Evolutionary conservation across 805 yeast species (phyloP), one percentile per base, ranked within the genome.

Genomic region (Candida nemodendra): DNA sequence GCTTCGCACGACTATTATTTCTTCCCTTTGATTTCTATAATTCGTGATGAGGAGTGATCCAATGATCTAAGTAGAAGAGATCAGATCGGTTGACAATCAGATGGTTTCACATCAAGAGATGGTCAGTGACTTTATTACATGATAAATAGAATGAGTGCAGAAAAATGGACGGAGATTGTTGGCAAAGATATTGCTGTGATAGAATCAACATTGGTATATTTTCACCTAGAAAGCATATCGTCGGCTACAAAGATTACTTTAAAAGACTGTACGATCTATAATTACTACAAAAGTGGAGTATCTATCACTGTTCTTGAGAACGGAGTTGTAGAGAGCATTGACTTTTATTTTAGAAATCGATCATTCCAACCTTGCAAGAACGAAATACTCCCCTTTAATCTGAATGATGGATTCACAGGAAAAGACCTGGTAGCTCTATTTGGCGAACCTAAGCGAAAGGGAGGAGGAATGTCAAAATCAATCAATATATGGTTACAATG

Each of bases 401-500:
- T 65, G 2, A 30, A 35, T 1, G 13, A 34, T 1, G 32, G 34
- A 1, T 32, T 43, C 4, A 61, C 63, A 0, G 71, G 65, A 2
- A 50, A 47, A 33, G 44, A 50, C 2, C 37, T 68, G 3, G 61
- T 68, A 4, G 52, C 49, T 15, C 41, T 15, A 26, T 57, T 62
- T 36, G 72, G 72, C 1, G 73, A 68, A 38, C 73, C 73, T 0
- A 9, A 41, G 11, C 67, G 65, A 33, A 68, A 68, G 44, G 71
- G 71, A 3, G 71, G 72, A n/a, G 72, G 72, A 0, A 23, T 51
- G 8, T 27, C 41, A 8, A 34, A 45, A 5, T 51, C 50, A n/a
- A 56, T 66, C 32, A 62, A 64, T 28, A 62, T 68, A 7, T 68
- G 73, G 73, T 44, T 68, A 27, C 45, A 71, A 27, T 68, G 70